Evolutionary conservation across 1,284 basidiomycete species (phyloP), one percentile per base, ranked within the genome.

Genomic region (Cryptococcus sp.): DNA sequence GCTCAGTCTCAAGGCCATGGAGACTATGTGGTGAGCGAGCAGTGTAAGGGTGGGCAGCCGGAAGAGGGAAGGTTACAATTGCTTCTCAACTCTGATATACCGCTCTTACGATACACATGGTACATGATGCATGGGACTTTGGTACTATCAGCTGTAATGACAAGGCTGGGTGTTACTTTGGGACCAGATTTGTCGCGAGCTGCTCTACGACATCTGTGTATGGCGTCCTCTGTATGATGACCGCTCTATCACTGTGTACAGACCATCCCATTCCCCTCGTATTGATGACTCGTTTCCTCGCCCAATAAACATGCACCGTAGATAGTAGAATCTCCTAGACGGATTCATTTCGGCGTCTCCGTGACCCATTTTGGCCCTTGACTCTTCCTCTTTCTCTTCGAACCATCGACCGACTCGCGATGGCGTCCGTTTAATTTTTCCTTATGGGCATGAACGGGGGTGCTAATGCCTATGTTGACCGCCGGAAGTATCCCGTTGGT

Each of bases 1-100:
- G 59, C 56, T 80, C 17, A 72, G 74, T 50, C 59, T 80, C 58
- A 74, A 76, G 59, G 61, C 66, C n/a, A 80, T 80, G 78, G 69
- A 79, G 64, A 60, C 40, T 46, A 17, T 74, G 43, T 78, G 73
- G 72, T 78, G 65, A 51, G 39, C 19, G 44, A 3, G 22, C 17
- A n/a, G 22, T 8, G 8, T 7, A 6, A 7, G 17, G 10, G 15
- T 29, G n/a, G 41, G 22, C 22, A n/a, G 13, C 22, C 10, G 16
- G 25, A 19, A 49, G 25, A 49, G 19, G 23, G 47, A 34, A 34
- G 16, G 29, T 25, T 15, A 17, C 25, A 15, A 16, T 19, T 17
- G 13, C 23, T 11, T 16, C 13, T 5, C 34, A 25, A 19, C 17
- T 4, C 3, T 1, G 19, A 34, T 25, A 49, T 34, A 15, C 25